phyloP scores from a whole-genome alignment of 306 rosid genomes.

The Purshia tridentata region DNA sequence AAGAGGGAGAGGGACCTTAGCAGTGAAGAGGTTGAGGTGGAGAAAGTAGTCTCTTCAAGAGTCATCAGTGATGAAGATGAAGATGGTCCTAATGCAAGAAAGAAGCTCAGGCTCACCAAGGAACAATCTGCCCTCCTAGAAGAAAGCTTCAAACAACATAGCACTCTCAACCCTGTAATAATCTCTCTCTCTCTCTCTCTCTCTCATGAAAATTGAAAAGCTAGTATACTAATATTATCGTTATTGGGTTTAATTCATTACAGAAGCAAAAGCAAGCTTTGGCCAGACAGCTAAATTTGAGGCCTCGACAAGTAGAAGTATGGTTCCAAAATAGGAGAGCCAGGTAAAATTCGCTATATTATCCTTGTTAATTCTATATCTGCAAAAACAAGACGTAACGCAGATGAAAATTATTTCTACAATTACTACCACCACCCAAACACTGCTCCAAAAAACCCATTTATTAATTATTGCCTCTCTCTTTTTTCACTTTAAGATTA shows the following conservation, averaged over 20 bases:
- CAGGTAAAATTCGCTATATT: slow-evolving; percentile 43
- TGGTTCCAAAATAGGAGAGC: slow-evolving; percentile 99
- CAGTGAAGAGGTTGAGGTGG: slow-evolving; percentile 61
- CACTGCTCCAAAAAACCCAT: no score
- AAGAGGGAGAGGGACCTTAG: slow-evolving; percentile 87
- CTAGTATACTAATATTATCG: background rate
- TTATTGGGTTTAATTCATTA: slow-evolving; percentile 12
- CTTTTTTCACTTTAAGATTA: no score
- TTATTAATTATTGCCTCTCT: no score
- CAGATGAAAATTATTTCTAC: background rate
- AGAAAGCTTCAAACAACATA: slow-evolving; percentile 89
- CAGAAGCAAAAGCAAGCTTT: slow-evolving; percentile 96
- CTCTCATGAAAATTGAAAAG: background rate
- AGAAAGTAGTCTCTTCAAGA: slow-evolving; percentile 65
- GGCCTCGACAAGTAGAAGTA: slow-evolving; percentile 94
- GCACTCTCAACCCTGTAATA: slow-evolving; percentile 94
- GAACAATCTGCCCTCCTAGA: slow-evolving; percentile 87
- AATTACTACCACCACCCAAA: no score
- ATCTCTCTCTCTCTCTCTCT: slow-evolving; percentile 12
- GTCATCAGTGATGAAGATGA: slow-evolving; percentile 82
- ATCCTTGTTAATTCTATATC: background rate
- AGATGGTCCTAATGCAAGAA: slow-evolving; percentile 78
- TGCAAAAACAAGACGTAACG: background rate
- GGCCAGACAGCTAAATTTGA: slow-evolving; percentile 70
- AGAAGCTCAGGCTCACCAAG: slow-evolving; percentile 86